Conservation (phyloP, 2,329 filamentous ascomycete genomes). For the Zasmidium cellare region DNA sequence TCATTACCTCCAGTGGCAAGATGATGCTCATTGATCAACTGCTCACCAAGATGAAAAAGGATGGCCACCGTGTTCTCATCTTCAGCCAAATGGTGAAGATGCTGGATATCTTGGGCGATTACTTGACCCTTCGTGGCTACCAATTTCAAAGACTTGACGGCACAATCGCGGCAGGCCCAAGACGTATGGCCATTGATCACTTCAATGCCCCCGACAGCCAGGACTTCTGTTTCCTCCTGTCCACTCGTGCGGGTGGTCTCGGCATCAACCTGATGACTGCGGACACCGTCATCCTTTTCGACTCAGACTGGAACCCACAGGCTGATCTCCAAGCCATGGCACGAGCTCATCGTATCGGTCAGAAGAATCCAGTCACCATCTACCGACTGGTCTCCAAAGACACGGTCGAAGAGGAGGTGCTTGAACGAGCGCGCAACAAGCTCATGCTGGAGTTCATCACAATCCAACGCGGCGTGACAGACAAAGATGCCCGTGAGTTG, state of each 20-base stretch:
- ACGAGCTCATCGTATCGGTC: slow-evolving; percentile 93
- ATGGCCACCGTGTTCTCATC: slow-evolving; percentile 92
- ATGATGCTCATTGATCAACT: slow-evolving; percentile 98
- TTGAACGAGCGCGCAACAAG: slow-evolving; percentile 95
- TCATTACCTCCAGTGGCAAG: slow-evolving; percentile 97
- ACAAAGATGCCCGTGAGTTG: slow-evolving; percentile 84
- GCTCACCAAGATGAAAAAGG: slow-evolving; percentile 87
- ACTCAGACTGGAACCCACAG: slow-evolving; percentile 98
- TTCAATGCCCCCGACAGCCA: slow-evolving; percentile 96
- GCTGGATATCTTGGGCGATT: slow-evolving; percentile 93
- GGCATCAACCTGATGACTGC: slow-evolving; percentile 99
- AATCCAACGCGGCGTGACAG: slow-evolving; percentile 93
- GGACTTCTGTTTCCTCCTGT: slow-evolving; percentile 94
- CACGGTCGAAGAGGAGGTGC: slow-evolving; percentile 95
- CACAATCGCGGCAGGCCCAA: slow-evolving; percentile 83
- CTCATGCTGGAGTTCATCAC: slow-evolving; percentile 96
- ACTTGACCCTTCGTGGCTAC: slow-evolving; percentile 89
- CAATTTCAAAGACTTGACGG: slow-evolving; percentile 93
- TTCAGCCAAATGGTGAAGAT: slow-evolving; percentile 99
- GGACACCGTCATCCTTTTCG: slow-evolving; percentile 95
- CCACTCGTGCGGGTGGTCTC: slow-evolving; percentile 92
- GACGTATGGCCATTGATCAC: slow-evolving; percentile 93
- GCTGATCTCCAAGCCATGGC: slow-evolving; percentile 98
- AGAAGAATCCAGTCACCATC: slow-evolving; percentile 93
- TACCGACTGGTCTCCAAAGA: slow-evolving; percentile 97